Conservation (phyloP, 2,329 filamentous ascomycete species). For the Hypoxylon sp. region DNA sequence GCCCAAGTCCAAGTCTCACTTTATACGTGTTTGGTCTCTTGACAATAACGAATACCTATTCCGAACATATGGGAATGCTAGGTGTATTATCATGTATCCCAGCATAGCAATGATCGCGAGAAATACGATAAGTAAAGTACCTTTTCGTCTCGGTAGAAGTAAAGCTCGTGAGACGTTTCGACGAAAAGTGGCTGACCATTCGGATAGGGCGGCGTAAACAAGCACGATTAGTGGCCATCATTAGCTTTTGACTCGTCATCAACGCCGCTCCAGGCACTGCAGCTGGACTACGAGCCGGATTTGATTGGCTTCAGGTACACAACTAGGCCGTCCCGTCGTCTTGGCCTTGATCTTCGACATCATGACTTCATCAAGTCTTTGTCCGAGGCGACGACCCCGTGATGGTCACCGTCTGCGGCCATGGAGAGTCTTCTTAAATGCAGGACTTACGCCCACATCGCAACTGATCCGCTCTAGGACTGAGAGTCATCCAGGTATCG, state of each 20-base stretch:
- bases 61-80: background rate
- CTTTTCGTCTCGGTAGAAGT: conserved; percentile 16
- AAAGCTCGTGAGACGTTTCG: conserved; percentile 12
- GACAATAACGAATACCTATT: background rate
- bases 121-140: background rate
- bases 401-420: conserved; percentile 12
- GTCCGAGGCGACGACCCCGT: conserved; percentile 17
- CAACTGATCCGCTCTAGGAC: background rate
- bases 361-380: conserved; percentile 40
- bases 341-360: conserved; percentile 35
- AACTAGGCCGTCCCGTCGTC: conserved; percentile 19
- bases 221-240: conserved; percentile 16
- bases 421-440: conserved; percentile 26
- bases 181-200: conserved; percentile 22
- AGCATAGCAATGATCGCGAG: background rate
- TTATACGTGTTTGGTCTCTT: background rate
- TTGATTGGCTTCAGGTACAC: conserved; percentile 32
- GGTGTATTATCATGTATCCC: background rate
- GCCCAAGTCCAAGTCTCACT: no score
- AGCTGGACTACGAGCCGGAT: conserved; percentile 5
- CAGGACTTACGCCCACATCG: background rate
- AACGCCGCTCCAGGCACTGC: conserved; percentile 11
- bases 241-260: conserved; percentile 31
- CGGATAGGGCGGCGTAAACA: conserved; percentile 32
- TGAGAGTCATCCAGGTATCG: background rate